Conservation (phyloP, 176 grass and related monocot species). For the Pontederia crassipes region DNA sequence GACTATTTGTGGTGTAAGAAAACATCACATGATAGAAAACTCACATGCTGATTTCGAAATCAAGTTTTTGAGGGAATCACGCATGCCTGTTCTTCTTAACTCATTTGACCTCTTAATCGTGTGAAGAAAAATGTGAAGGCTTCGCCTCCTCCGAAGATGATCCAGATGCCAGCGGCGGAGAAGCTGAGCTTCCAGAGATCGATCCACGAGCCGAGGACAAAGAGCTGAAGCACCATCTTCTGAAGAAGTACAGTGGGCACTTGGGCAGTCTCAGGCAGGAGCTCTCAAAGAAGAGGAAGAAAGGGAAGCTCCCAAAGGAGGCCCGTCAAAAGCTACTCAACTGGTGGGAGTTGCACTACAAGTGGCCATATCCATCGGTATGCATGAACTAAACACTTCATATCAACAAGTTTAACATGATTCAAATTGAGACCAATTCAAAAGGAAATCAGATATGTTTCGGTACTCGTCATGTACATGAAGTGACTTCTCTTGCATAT, state of each 20-base stretch:
- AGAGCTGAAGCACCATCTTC: constrained; percentile 71
- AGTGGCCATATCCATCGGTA: constrained; percentile 97
- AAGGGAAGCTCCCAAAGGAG: constrained; percentile 86
- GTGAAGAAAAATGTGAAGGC: constrained; percentile 39
- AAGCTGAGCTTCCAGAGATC: constrained; percentile 20
- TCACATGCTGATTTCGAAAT: no score
- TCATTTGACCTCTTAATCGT: neutral
- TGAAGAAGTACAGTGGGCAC: constrained; percentile 76
- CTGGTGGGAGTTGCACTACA: constrained; percentile 95
- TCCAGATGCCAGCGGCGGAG: constrained; percentile 43
- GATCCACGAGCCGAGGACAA: constrained; percentile 55
- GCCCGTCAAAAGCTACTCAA: constrained; percentile 67
- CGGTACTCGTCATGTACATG: no score
- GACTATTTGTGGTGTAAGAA: no score
- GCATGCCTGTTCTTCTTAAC: neutral
- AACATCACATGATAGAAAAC: no score
- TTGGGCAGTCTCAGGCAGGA: constrained; percentile 62
- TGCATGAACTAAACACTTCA: constrained; percentile 2
- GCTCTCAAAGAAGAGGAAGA: constrained; percentile 85
- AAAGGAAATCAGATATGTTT: no score
- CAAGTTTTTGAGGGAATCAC: neutral
- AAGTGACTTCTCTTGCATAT: neutral
- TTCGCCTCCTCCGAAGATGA: constrained; percentile 65
- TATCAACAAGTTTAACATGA: neutral
- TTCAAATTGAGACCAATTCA: no score